These are phyloP conservation scores for Allomyces macrogynus DNA, from an alignment of 192 early-diverging fungal genomes.

Conservation along the genomic window DNA sequence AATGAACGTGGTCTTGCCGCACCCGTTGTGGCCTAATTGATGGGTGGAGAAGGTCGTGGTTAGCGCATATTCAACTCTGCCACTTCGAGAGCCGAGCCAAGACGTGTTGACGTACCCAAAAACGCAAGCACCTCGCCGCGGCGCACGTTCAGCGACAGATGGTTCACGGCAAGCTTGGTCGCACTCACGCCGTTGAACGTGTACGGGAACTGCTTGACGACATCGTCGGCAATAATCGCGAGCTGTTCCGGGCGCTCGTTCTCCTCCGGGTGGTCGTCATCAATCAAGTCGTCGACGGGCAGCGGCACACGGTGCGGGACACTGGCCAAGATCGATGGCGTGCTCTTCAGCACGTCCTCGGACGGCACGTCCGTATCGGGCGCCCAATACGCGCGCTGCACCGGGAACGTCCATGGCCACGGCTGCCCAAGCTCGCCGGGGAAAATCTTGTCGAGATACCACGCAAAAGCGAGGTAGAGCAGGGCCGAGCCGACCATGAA, in stretches of 20 bases:
- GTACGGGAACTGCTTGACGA: neutral
- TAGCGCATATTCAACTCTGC: too few relatives aligned
- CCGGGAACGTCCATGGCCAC: slow-evolving; percentile 15
- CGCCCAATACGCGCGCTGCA: slow-evolving; percentile 18
- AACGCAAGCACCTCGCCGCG: neutral
- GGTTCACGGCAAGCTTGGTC: neutral
- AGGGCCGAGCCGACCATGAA: slow-evolving; percentile 15
- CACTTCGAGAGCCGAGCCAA: too few relatives aligned
- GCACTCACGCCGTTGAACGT: neutral
- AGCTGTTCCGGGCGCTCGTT: neutral
- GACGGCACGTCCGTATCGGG: neutral
- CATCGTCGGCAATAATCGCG: neutral
- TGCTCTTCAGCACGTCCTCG: too few relatives aligned
- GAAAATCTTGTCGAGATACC: slow-evolving; percentile 24
- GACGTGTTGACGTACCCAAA: neutral
- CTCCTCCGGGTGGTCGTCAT: too few relatives aligned
- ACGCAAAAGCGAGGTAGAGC: slow-evolving; percentile 18
- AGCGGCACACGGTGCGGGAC: neutral
- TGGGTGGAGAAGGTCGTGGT: too few relatives aligned
- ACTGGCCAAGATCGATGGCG: neutral
- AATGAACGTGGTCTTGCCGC: slow-evolving; percentile 43
- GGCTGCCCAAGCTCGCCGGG: slow-evolving; percentile 15
- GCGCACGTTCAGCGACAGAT: neutral
- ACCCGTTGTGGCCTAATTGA: slow-evolving; percentile 33
- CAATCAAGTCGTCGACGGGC: neutral